phyloP scores from a whole-genome alignment of 179 eudicot species.

The Drosera spatulata region DNA sequence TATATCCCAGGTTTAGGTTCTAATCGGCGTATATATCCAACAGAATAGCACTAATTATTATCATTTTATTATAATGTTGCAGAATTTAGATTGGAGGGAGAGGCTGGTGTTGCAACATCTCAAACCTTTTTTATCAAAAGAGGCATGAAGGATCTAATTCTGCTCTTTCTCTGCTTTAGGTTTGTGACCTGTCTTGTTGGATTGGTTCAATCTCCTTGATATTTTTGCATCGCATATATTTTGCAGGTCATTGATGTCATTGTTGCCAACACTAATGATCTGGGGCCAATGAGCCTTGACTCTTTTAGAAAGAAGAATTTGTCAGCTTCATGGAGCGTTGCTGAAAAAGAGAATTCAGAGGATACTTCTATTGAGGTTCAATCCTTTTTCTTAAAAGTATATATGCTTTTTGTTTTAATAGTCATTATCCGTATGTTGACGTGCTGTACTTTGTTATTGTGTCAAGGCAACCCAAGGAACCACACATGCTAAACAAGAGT shows the following conservation, averaged over 20 bases:
- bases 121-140: constrained; percentile 67
- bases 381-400: not conserved
- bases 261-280: constrained; percentile 52
- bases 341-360: constrained; percentile 28
- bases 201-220: constrained; percentile 1
- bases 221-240: constrained; percentile 8
- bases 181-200: constrained; percentile 2
- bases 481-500: constrained; percentile 24
- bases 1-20: not conserved
- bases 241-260: constrained; percentile 75
- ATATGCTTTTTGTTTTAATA: not conserved
- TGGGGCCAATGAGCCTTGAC: constrained; percentile 80
- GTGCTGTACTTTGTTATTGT: constrained; percentile 10
- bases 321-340: constrained; percentile 80
- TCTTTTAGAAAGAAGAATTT: constrained; percentile 48
- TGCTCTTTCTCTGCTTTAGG: not conserved
- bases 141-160: constrained; percentile 35
- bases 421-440: not conserved
- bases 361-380: constrained; percentile 50
- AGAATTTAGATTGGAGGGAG: constrained; percentile 76
- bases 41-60: too few relatives aligned
- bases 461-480: constrained; percentile 28
- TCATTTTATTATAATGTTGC: constrained; percentile 14
- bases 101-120: constrained; percentile 61
- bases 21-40: not conserved